Evolutionary conservation across 257 asterid species (phyloP).

Genomic region (Salvia rosmarinus): DNA sequence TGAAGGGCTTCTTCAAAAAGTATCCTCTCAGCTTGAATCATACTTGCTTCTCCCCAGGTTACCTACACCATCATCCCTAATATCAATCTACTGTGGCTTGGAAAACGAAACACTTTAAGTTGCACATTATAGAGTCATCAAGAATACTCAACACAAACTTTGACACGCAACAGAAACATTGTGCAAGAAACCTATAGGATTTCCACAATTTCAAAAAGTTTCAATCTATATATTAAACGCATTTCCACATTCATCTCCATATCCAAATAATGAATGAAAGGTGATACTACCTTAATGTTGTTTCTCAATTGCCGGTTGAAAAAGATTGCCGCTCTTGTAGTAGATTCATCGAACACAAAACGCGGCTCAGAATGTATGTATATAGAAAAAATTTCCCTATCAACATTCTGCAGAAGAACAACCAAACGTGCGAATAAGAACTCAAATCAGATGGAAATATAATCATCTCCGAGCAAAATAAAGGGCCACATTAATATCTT

Average conservation of each 20-base stretch:
- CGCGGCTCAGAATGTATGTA: conserved; percentile 88
- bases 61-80: conserved; percentile 63
- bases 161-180: background rate
- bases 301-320: conserved; percentile 63
- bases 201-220: conserved; percentile 11
- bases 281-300: conserved; percentile 69
- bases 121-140: conserved; percentile 18
- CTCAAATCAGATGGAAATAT: background rate
- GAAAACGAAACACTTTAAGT: conserved; percentile 19
- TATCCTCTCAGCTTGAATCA: conserved; percentile 97
- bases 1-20: conserved; percentile 78
- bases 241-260: conserved; percentile 12
- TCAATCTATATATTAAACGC: conserved; percentile 9
- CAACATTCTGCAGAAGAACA: conserved; percentile 66
- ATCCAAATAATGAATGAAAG: conserved; percentile 21
- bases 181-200: conserved; percentile 1
- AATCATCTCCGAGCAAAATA: background rate
- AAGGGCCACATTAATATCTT: background rate
- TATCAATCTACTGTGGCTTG: conserved; percentile 40
- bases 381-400: conserved; percentile 58
- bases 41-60: conserved; percentile 96
- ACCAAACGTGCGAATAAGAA: background rate
- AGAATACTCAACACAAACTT: conserved; percentile 9
- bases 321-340: conserved; percentile 66
- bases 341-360: conserved; percentile 76